phyloP scores from a whole-genome alignment of 768 basidiomycete genomes.

The Hericium erinaceus region DNA sequence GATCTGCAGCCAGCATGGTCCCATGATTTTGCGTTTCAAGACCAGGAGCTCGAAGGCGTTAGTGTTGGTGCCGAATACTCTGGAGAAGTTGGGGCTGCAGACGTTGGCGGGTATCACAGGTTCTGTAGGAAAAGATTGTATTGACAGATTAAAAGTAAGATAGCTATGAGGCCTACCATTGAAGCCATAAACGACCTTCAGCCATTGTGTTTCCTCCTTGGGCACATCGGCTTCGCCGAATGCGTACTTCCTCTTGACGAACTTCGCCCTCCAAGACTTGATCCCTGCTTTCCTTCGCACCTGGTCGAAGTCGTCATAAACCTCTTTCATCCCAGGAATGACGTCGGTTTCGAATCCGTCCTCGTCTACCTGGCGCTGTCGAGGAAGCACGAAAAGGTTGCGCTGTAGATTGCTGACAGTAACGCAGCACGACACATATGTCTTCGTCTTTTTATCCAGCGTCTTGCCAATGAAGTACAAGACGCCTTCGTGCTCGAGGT shows the following conservation, averaged over 20 bases:
- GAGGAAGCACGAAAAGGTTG: constrained; percentile 84
- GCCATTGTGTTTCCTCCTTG: constrained; percentile 70
- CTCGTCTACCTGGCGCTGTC: constrained; percentile 49
- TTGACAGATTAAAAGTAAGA: neutral
- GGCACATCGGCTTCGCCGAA: constrained; percentile 85
- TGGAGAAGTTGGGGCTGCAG: constrained; percentile 75
- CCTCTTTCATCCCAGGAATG: constrained; percentile 58
- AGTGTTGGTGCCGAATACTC: constrained; percentile 87
- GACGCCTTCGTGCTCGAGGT: constrained; percentile 76
- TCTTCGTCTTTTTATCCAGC: constrained; percentile 58
- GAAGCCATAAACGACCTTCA: constrained; percentile 91
- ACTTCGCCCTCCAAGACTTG: constrained; percentile 65
- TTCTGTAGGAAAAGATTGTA: constrained; percentile 31
- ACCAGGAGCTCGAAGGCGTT: constrained; percentile 90
- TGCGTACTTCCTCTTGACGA: constrained; percentile 84
- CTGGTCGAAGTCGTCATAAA: constrained; percentile 77
- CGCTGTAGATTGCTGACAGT: constrained; percentile 80
- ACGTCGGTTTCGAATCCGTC: constrained; percentile 66
- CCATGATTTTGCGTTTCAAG: constrained; percentile 96
- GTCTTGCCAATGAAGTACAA: constrained; percentile 90
- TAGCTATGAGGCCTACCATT: constrained; percentile 39
- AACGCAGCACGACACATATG: constrained; percentile 81
- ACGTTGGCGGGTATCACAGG: constrained; percentile 64
- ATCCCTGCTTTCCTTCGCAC: constrained; percentile 66
- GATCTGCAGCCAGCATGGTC: constrained; percentile 92